Conservation (phyloP, 1,284 basidiomycete genomes). For the Papiliotrema flavescens region DNA sequence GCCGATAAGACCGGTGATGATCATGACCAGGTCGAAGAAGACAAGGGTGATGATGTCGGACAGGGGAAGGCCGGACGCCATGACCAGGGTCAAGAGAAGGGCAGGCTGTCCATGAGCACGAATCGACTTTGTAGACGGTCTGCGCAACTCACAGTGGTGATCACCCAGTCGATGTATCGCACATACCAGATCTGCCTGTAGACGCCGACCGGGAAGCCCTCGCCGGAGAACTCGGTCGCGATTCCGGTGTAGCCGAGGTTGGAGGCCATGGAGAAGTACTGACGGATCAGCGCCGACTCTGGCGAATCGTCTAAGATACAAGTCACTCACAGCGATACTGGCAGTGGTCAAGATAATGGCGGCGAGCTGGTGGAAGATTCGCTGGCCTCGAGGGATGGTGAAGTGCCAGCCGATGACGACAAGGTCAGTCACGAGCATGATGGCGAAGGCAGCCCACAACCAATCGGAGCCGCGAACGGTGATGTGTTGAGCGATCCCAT, state of each 20-base stretch:
- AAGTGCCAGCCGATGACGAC: conserved; percentile 50
- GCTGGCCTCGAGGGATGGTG: conserved; percentile 48
- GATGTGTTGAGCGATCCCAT: conserved; percentile 15
- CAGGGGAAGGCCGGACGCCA: conserved; percentile 56
- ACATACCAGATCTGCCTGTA: conserved; percentile 57
- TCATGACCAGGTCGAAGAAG: conserved; percentile 56
- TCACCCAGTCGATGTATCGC: conserved; percentile 58
- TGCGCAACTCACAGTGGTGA: conserved; percentile 17
- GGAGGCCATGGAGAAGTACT: conserved; percentile 59
- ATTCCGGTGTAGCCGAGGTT: conserved; percentile 58
- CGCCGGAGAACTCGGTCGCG: conserved; percentile 53
- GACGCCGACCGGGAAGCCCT: conserved; percentile 23
- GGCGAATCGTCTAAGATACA: no score
- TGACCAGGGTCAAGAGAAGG: conserved; percentile 55
- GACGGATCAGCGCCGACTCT: no score
- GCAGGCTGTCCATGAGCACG: conserved; percentile 54
- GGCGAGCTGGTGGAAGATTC: conserved; percentile 55
- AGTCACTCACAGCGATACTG: conserved; percentile 33
- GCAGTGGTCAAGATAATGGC: conserved; percentile 53
- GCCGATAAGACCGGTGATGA: conserved; percentile 57
- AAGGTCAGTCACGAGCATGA: conserved; percentile 53
- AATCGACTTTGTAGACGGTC: not conserved
- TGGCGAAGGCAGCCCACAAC: conserved; percentile 58
- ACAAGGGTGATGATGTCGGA: conserved; percentile 55
- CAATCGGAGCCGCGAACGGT: conserved; percentile 40